Conservation (phyloP, 371 early-diverging fungal species). For the Haplosporangium sp. region DNA sequence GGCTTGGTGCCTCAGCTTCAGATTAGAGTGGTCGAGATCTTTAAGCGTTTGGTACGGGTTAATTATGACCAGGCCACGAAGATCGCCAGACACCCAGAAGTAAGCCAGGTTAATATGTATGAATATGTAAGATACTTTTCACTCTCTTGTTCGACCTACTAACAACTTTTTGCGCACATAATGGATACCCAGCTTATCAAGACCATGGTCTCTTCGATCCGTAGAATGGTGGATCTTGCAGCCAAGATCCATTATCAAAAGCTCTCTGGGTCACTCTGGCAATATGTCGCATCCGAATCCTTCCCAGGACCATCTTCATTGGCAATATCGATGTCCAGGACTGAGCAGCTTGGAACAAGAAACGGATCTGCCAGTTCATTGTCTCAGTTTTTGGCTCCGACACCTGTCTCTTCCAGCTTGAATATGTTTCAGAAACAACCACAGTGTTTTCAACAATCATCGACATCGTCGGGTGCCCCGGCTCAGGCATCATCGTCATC, state of each 20-base stretch:
- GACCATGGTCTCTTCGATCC: slow-evolving; percentile 12
- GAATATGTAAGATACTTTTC: neutral
- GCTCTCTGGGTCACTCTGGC: slow-evolving; percentile 6
- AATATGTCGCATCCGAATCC: neutral
- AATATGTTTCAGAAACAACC: no score
- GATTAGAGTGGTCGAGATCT: slow-evolving; percentile 24
- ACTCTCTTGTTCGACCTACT: neutral
- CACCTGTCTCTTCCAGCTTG: no score
- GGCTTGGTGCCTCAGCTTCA: slow-evolving; percentile 23
- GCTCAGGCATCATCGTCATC: neutral
- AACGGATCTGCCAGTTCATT: no score
- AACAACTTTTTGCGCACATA: neutral
- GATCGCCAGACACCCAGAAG: slow-evolving; percentile 20
- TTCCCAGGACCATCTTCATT: neutral
- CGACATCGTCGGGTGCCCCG: neutral
- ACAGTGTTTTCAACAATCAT: neutral
- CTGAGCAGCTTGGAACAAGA: neutral
- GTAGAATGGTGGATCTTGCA: slow-evolving; percentile 14
- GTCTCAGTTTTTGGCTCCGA: no score
- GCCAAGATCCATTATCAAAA: slow-evolving; percentile 6
- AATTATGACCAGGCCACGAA: slow-evolving; percentile 27
- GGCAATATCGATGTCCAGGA: neutral
- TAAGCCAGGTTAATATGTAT: neutral
- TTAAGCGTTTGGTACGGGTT: slow-evolving; percentile 6
- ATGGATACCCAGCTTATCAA: slow-evolving; percentile 10